These are phyloP conservation scores for Acrodontium crateriforme DNA, from an alignment of 2,329 filamentous ascomycete species.

Conservation along the genomic window DNA sequence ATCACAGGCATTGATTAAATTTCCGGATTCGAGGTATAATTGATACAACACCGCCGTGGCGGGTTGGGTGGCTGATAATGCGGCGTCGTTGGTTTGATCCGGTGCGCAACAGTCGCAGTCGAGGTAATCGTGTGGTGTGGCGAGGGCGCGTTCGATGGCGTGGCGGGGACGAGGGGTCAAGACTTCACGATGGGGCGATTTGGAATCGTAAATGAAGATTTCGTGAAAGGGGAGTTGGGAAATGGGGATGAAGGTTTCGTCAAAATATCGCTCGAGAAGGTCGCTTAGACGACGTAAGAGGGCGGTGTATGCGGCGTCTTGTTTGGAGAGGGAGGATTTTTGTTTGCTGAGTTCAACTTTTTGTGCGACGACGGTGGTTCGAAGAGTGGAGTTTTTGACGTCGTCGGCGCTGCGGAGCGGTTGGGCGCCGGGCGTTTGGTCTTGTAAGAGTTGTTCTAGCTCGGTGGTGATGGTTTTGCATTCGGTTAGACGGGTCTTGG, in stretches of 20 bases:
- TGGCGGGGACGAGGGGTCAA: constrained; percentile 61
- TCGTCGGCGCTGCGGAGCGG: constrained; percentile 62
- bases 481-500: constrained; percentile 1
- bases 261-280: constrained; percentile 36
- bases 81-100: constrained; percentile 24
- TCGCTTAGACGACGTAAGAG: constrained; percentile 46
- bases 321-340: constrained; percentile 53
- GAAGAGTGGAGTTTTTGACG: constrained; percentile 51
- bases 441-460: constrained; percentile 12
- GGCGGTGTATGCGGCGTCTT: constrained; percentile 57
- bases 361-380: constrained; percentile 68
- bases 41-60: constrained; percentile 63
- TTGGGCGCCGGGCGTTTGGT: constrained; percentile 5
- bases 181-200: constrained; percentile 55
- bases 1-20: constrained; percentile 65
- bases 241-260: constrained; percentile 33
- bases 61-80: constrained; percentile 48
- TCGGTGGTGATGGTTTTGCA: constrained; percentile 1
- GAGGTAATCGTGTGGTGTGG: constrained; percentile 63
- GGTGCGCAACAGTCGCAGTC: constrained; percentile 52
- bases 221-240: constrained; percentile 50
- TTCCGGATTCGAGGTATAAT: constrained; percentile 63
- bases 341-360: constrained; percentile 69
- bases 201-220: constrained; percentile 61
- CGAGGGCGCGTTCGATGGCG: constrained; percentile 57